Percentiles rank a stretch among this genome's conserved stretches.
phyloP scores from a whole-genome alignment of 2,329 filamentous ascomycete genomes.

The Clonostachys byssicola region DNA sequence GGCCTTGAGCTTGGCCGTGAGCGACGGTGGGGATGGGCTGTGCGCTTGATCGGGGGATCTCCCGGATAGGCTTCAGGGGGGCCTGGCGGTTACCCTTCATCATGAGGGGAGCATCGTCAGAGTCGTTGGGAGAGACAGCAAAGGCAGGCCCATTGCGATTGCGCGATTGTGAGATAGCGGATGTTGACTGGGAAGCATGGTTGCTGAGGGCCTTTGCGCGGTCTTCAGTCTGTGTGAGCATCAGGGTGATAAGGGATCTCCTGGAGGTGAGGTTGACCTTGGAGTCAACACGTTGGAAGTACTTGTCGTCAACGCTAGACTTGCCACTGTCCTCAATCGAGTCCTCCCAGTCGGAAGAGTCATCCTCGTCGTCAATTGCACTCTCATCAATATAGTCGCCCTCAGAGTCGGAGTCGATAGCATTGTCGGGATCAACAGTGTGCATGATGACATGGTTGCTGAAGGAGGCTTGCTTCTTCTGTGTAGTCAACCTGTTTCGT shows the following conservation, averaged over 20 bases:
- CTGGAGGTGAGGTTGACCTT: constrained; percentile 79
- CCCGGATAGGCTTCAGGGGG: constrained; percentile 50
- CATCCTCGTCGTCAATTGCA: constrained; percentile 72
- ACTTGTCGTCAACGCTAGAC: constrained; percentile 75
- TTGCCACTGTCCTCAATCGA: constrained; percentile 78
- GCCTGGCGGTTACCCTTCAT: constrained; percentile 55
- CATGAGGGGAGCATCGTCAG: constrained; percentile 57
- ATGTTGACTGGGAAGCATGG: constrained; percentile 61
- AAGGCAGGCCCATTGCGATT: constrained; percentile 39
- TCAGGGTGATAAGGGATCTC: constrained; percentile 83
- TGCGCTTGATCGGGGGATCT: constrained; percentile 60
- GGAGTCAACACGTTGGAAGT: constrained; percentile 91
- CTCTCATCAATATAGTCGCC: constrained; percentile 75
- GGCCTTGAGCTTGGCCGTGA: constrained; percentile 61
- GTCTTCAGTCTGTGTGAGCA: constrained; percentile 70
- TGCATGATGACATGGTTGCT: constrained; percentile 68
- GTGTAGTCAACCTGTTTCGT: constrained; percentile 32
- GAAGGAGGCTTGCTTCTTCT: constrained; percentile 80
- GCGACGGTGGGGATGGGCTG: constrained; percentile 79
- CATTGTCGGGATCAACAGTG: constrained; percentile 55
- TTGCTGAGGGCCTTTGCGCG: constrained; percentile 67
- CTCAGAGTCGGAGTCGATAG: constrained; percentile 56
- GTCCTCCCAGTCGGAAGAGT: constrained; percentile 56
- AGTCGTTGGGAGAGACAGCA: constrained; percentile 51
- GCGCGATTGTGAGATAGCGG: constrained; percentile 64